phyloP scores from a whole-genome alignment of 1,284 basidiomycete species.

The Leucoagaricus sp. region DNA sequence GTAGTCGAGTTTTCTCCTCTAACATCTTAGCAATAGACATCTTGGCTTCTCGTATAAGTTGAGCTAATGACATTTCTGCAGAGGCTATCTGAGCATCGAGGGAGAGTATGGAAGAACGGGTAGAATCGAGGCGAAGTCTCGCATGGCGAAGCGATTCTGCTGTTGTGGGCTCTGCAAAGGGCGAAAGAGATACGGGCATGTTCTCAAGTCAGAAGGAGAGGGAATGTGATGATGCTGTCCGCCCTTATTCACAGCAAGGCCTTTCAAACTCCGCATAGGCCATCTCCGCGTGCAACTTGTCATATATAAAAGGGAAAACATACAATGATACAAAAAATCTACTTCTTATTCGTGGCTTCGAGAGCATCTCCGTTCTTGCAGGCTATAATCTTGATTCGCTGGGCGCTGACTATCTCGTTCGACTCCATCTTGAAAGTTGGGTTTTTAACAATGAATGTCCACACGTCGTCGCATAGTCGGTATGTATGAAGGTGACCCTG shows the following conservation, averaged over 20 bases:
- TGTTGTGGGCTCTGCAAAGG: slow-evolving; percentile 57
- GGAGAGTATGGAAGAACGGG: slow-evolving; percentile 33
- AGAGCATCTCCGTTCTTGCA: slow-evolving; percentile 91
- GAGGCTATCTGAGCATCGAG: slow-evolving; percentile 40
- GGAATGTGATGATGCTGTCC: neutral
- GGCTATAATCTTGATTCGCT: slow-evolving; percentile 92
- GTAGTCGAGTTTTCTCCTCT: slow-evolving; percentile 45
- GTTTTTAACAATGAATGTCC: slow-evolving; percentile 95
- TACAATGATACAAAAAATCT: slow-evolving; percentile 21
- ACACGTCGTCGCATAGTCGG: slow-evolving; percentile 94
- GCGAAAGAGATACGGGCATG: slow-evolving; percentile 3
- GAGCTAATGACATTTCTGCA: slow-evolving; percentile 55
- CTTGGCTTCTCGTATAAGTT: slow-evolving; percentile 55
- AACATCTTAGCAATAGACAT: slow-evolving; percentile 53
- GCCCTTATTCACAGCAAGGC: neutral
- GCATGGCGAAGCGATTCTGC: slow-evolving; percentile 49
- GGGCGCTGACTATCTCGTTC: slow-evolving; percentile 75
- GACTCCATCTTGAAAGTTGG: slow-evolving; percentile 94
- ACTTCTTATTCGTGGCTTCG: slow-evolving; percentile 68
- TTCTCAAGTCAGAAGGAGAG: neutral
- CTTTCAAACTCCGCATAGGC: slow-evolving; percentile 11
- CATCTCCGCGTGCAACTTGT: slow-evolving; percentile 5
- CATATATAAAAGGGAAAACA: slow-evolving; percentile 6
- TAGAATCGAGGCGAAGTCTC: slow-evolving; percentile 38
- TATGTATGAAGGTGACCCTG: slow-evolving; percentile 92